Evolutionary conservation across 306 rosid genomes (phyloP), one percentile per base, ranked within the genome.

Genomic region (Cicer judaicum): DNA sequence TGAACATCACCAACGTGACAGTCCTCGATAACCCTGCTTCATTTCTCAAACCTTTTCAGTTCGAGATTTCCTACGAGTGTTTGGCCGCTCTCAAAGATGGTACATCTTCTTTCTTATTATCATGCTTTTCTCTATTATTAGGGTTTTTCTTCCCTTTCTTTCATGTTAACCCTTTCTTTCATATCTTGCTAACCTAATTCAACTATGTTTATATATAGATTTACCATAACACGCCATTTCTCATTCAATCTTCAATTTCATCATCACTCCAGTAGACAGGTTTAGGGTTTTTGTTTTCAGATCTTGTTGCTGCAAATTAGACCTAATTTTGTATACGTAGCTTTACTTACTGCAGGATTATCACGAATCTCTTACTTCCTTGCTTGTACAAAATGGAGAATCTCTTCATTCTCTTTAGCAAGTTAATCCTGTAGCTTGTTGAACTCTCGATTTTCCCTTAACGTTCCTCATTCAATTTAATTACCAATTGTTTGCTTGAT

Each of bases 61-160:
- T 92, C 70, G 94, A 90, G 91, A 90, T 92, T 77, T 92, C 98
- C 72, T 92, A 92, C 72, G 92, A 92, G 85, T 92, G 96, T 42
- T 77, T 90, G 80, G 81, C 92, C 57, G 72, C 96, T 80, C 88
- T 88, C 72, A 83, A 86, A 81, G 93, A 90, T 63, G 92, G 96
- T 90, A 50, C 1, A 14, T 48, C 8, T 50, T 5, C 11, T 16
- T 0, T 24, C 11, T 53, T 15, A 29, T 29, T 29, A 29, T 24
- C 34, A 2, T 24, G 34, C 3, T 48, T 5, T 13, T 47, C 52
- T 47, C 13, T 47, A 12, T 6, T 48, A 29, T 13, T 55, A 55
- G 62, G 62, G 62, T 21, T 57, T 57, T 14, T 7, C 18, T 9
- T 7, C 19, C 36, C 5, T 3, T 29, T 29, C 36, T 29, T 52